Conservation (phyloP, 257 asterid genomes). For the Voacanga thouarsii region DNA sequence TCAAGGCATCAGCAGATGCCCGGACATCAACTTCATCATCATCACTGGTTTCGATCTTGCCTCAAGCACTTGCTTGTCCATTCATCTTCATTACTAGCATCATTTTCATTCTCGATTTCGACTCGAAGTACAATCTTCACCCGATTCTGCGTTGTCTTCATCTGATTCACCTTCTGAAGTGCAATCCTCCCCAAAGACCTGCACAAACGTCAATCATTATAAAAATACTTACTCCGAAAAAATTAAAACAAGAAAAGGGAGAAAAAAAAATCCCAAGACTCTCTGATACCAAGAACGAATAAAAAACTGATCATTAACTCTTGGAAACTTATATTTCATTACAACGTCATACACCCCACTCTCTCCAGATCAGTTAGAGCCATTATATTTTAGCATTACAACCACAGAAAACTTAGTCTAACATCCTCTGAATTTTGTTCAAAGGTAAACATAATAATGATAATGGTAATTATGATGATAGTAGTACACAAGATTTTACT, state of each 20-base stretch:
- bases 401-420: neutral
- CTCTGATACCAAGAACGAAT: neutral
- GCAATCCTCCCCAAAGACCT: slow-evolving; percentile 76
- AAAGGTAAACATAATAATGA: too few species aligned
- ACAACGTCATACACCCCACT: neutral
- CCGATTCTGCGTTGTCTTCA: slow-evolving; percentile 57
- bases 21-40: slow-evolving; percentile 70
- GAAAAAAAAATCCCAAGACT: neutral
- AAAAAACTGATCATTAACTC: neutral
- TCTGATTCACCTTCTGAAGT: slow-evolving; percentile 73
- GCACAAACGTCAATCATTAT: slow-evolving; percentile 5
- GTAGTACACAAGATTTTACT: too few species aligned
- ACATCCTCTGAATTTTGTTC: neutral
- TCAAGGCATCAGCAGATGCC: slow-evolving; percentile 67
- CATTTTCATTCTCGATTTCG: slow-evolving; percentile 82
- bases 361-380: neutral
- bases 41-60: slow-evolving; percentile 69
- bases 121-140: slow-evolving; percentile 63
- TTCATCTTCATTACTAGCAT: slow-evolving; percentile 73
- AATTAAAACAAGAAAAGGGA: neutral
- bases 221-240: neutral
- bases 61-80: slow-evolving; percentile 73
- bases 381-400: neutral
- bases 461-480: too few species aligned
- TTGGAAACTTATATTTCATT: neutral